Conservation (phyloP, 192 early-diverging fungal genomes). For the Phlyctochytrium planicorne region DNA sequence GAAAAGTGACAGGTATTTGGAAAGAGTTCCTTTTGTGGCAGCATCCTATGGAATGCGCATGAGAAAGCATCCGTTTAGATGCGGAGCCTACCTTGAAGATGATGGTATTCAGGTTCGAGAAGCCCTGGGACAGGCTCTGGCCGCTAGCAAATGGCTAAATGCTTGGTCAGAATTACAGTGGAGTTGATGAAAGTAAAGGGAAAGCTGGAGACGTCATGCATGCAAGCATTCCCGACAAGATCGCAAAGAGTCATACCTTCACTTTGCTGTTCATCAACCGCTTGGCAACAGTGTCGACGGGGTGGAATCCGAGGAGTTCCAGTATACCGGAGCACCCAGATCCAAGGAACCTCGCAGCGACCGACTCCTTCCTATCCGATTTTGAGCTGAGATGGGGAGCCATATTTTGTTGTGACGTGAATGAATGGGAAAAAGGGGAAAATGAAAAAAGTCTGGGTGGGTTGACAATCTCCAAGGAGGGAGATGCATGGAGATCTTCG, state of each 20-base stretch:
- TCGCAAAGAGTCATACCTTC: conserved; percentile 51
- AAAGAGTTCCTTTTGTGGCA: conserved; percentile 63
- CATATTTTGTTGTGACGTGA: too few relatives aligned
- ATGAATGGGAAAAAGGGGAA: neutral
- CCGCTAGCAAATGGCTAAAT: conserved; percentile 60
- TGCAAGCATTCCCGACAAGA: neutral
- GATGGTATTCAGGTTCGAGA: conserved; percentile 74
- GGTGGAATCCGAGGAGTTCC: conserved; percentile 96
- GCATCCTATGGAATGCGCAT: conserved; percentile 66
- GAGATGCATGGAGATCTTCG: too few relatives aligned
- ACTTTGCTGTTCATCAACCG: conserved; percentile 94
- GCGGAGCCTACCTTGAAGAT: conserved; percentile 73
- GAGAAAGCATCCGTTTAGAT: neutral
- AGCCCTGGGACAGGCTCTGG: conserved; percentile 60
- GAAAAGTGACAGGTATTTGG: conserved; percentile 93
- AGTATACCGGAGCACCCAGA: conserved; percentile 89
- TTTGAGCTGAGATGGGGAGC: neutral
- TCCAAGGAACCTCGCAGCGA: conserved; percentile 84
- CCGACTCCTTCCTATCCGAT: conserved; percentile 68
- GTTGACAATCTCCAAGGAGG: too few relatives aligned
- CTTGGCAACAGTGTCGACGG: conserved; percentile 96
- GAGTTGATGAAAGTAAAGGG: neutral
- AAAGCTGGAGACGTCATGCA: neutral
- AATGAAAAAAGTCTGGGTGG: too few relatives aligned
- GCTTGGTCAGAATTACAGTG: neutral